Percentiles rank a stretch among this genome's conserved stretches.
phyloP scores from a whole-genome alignment of 108 stramenopile genomes.

The Aurantiochytrium sp. region DNA sequence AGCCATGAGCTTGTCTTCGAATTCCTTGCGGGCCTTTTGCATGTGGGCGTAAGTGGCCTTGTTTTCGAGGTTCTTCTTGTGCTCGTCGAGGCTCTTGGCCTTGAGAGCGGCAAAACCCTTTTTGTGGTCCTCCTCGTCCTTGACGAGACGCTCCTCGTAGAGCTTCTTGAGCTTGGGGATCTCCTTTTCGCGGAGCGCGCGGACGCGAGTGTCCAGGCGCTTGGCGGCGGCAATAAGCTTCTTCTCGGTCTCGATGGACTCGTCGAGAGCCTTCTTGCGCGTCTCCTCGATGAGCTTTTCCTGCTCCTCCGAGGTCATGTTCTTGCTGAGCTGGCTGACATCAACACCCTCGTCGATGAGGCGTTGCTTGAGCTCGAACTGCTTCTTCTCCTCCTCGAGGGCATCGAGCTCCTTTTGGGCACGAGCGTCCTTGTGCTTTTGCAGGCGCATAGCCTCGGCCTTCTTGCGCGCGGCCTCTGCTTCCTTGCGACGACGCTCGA shows the following conservation, averaged over 20 bases:
- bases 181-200: constrained; percentile 90
- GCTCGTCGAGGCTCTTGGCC: constrained; percentile 49
- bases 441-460: constrained; percentile 75
- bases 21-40: background rate
- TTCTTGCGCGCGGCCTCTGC: constrained; percentile 59
- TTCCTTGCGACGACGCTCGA: constrained; percentile 42
- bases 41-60: constrained; percentile 52
- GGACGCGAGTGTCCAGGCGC: constrained; percentile 67
- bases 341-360: background rate
- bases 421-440: constrained; percentile 41
- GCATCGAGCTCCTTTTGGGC: constrained; percentile 77
- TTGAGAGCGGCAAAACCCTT: background rate
- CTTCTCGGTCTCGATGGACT: constrained; percentile 55
- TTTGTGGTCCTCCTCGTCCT: constrained; percentile 10
- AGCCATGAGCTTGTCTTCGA: background rate
- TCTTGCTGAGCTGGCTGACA: background rate
- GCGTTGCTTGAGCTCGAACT: constrained; percentile 22
- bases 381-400: constrained; percentile 61
- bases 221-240: constrained; percentile 85
- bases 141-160: constrained; percentile 9
- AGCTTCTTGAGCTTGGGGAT: constrained; percentile 56
- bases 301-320: constrained; percentile 34
- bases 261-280: constrained; percentile 77
- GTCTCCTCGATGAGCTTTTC: constrained; percentile 33
- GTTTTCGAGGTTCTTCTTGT: constrained; percentile 62